phyloP scores from a whole-genome alignment of 352 stramenopile genomes.

The Peronospora belbahrii region DNA sequence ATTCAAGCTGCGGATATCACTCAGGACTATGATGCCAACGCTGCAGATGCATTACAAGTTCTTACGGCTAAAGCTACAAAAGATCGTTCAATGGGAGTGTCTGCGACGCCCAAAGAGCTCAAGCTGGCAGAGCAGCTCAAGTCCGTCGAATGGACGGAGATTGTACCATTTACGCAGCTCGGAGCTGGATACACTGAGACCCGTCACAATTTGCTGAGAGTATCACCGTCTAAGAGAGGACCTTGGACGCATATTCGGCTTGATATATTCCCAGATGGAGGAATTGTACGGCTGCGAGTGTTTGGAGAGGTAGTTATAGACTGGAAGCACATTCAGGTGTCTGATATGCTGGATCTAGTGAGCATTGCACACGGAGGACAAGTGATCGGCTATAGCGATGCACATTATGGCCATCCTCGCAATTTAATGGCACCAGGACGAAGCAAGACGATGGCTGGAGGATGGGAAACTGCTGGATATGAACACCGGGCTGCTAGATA shows the following conservation, averaged over 20 bases:
- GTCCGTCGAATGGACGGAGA: constrained; percentile 54
- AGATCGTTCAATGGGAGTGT: constrained; percentile 48
- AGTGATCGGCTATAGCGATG: constrained; percentile 88
- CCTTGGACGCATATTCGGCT: constrained; percentile 86
- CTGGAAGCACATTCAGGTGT: constrained; percentile 43
- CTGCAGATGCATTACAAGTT: constrained; percentile 28
- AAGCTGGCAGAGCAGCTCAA: constrained; percentile 38
- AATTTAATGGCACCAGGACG: constrained; percentile 84
- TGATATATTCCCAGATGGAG: constrained; percentile 91
- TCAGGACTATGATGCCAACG: constrained; percentile 6
- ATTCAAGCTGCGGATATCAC: constrained; percentile 73
- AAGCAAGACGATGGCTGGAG: constrained; percentile 89
- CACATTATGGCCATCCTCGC: constrained; percentile 91
- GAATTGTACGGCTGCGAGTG: constrained; percentile 85
- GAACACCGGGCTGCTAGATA: constrained; percentile 39
- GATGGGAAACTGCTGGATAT: constrained; percentile 88
- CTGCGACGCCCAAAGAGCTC: constrained; percentile 34
- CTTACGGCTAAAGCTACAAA: constrained; percentile 33
- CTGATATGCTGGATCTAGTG: constrained; percentile 80
- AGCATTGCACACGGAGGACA: constrained; percentile 74
- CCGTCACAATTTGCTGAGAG: constrained; percentile 78
- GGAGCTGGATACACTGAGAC: constrained; percentile 79
- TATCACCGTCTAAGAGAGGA: constrained; percentile 25
- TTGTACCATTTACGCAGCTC: constrained; percentile 44
- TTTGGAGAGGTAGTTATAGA: constrained; percentile 62